These are phyloP conservation scores for Penicillium steckii DNA, from an alignment of 495 filamentous ascomycete species.

Conservation along the genomic window DNA sequence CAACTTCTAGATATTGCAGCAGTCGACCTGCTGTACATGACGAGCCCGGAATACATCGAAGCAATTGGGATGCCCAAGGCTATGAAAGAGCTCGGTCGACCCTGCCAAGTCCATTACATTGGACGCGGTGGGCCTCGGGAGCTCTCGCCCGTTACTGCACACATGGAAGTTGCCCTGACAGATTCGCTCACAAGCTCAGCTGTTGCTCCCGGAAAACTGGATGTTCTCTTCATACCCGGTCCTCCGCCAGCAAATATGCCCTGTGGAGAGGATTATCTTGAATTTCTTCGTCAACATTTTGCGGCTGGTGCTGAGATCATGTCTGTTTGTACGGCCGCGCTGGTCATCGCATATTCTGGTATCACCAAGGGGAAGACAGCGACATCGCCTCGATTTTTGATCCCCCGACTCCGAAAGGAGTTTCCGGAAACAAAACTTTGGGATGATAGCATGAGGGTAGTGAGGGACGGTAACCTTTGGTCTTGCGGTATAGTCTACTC, in stretches of 20 bases:
- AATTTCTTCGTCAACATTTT: constrained; percentile 47
- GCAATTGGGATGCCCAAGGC: constrained; percentile 28
- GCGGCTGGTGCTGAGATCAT: constrained; percentile 43
- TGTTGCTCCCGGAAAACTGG: constrained; percentile 47
- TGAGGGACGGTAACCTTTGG: constrained; percentile 61
- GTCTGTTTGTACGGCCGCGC: constrained; percentile 54
- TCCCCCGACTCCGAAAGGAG: constrained; percentile 38
- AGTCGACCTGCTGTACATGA: constrained; percentile 46
- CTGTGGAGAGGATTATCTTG: constrained; percentile 29
- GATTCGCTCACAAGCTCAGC: constrained; percentile 39
- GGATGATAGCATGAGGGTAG: constrained; percentile 47
- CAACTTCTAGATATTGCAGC: constrained; percentile 52
- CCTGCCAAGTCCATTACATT: constrained; percentile 46
- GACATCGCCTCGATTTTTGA: constrained; percentile 52
- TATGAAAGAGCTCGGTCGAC: constrained; percentile 37
- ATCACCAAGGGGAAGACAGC: constrained; percentile 45
- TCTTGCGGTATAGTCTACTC: constrained; percentile 52
- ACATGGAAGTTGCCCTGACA: constrained; percentile 33
- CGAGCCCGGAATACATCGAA: constrained; percentile 44
- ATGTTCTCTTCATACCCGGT: constrained; percentile 53
- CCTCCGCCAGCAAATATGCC: constrained; percentile 40
- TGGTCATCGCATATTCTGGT: constrained; percentile 48
- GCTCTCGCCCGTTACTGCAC: constrained; percentile 33
- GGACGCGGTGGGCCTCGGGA: constrained; percentile 26
- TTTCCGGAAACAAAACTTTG: constrained; percentile 44